phyloP scores from a whole-genome alignment of 192 early-diverging fungal genomes.

The Diversispora epigaea region DNA sequence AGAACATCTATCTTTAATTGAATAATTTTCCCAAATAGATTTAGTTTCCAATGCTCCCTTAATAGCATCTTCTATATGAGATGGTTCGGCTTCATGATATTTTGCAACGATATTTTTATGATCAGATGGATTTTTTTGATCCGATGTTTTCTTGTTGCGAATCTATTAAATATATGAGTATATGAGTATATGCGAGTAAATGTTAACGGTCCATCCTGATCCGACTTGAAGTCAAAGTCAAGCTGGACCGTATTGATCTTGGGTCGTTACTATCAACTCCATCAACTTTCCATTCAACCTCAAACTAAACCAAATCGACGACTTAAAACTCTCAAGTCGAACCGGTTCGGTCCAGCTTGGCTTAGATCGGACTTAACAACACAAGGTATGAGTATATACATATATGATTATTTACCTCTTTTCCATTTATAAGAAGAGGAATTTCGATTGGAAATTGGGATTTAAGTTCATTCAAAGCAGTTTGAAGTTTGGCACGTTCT shows the following conservation, averaged over 20 bases:
- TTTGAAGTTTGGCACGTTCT: conserved; percentile 72
- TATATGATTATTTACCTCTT: conserved; percentile 55
- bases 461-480: conserved; percentile 76
- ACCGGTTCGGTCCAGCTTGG: too few relatives aligned
- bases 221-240: too few relatives aligned
- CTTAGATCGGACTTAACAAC: too few relatives aligned
- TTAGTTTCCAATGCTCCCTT: conserved; percentile 82
- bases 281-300: too few relatives aligned
- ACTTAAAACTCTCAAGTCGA: too few relatives aligned
- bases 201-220: background rate
- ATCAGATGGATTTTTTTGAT: conserved; percentile 83
- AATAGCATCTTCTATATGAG: conserved; percentile 78
- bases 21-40: conserved; percentile 87
- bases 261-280: too few relatives aligned
- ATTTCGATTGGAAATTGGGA: conserved; percentile 69
- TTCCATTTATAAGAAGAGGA: conserved; percentile 83
- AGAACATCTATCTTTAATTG: conserved; percentile 89
- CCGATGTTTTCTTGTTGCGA: conserved; percentile 58
- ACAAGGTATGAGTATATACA: too few relatives aligned
- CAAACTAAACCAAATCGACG: too few relatives aligned
- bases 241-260: too few relatives aligned
- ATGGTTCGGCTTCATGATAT: conserved; percentile 80
- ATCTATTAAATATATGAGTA: conserved; percentile 34
- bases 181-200: background rate
- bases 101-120: conserved; percentile 77